Evolutionary conservation across 2,329 filamentous ascomycete species (phyloP).

Genomic region (Juglanconis juglandina): DNA sequence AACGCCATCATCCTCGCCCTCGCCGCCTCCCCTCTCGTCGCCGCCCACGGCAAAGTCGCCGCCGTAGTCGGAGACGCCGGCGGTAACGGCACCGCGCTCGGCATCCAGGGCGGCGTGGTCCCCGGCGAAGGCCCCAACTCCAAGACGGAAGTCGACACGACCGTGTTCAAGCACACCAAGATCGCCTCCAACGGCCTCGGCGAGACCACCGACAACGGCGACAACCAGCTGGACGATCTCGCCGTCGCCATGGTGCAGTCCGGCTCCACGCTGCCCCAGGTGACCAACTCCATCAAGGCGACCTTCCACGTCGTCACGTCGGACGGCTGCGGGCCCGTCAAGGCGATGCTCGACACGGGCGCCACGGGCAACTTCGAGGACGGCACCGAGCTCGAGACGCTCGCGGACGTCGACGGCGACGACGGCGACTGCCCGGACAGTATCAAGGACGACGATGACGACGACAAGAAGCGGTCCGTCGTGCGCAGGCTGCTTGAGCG

Average conservation of each 20-base stretch:
- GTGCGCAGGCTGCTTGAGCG: slow-evolving; percentile 14
- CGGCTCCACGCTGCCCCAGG: slow-evolving; percentile 22
- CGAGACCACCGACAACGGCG: slow-evolving; percentile 21
- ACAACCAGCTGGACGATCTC: slow-evolving; percentile 15
- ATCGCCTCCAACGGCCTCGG: slow-evolving; percentile 19
- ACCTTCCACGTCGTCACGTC: slow-evolving; percentile 22
- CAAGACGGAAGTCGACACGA: slow-evolving; percentile 19
- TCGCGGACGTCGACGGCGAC: slow-evolving; percentile 17
- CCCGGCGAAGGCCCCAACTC: slow-evolving; percentile 38
- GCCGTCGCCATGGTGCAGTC: slow-evolving; percentile 18
- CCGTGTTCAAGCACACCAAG: slow-evolving; percentile 17
- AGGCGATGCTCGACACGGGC: slow-evolving; percentile 21
- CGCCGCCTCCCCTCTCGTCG: slow-evolving; percentile 26
- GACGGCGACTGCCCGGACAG: slow-evolving; percentile 17
- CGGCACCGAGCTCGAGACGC: slow-evolving; percentile 18
- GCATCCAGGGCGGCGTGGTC: slow-evolving; percentile 37
- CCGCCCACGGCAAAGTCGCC: slow-evolving; percentile 31
- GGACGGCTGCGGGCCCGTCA: slow-evolving; percentile 21
- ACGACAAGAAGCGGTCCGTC: slow-evolving; percentile 12
- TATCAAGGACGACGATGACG: background rate
- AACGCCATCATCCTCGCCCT: slow-evolving; percentile 26
- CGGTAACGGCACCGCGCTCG: slow-evolving; percentile 41
- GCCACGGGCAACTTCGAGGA: slow-evolving; percentile 20
- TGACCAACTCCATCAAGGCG: slow-evolving; percentile 19
- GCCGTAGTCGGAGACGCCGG: slow-evolving; percentile 32